Evolutionary conservation across 805 yeast genomes (phyloP), one percentile per base, ranked within the genome.

Genomic region (Candida ortonii): DNA sequence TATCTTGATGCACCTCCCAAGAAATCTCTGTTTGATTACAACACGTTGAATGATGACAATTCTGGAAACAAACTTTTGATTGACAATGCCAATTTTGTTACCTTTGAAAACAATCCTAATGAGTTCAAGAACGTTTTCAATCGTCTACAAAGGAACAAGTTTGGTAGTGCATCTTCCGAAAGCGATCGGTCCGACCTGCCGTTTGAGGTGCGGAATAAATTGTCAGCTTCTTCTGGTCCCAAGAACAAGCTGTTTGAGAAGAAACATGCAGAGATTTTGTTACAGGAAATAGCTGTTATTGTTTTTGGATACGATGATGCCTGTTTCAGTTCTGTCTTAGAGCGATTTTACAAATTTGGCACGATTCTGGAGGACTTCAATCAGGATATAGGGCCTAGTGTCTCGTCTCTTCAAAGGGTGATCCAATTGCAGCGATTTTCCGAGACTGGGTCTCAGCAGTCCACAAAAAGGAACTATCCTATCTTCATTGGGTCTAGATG

Each of bases 251-350:
- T 30, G 10, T 33, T 33, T 7, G 42, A 44, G 52, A 57, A 38
- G 54, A 64, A 10, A 48, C 61, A 39, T 38, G 46, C 25, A 40
- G 55, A 37, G 47, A 17, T 20, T 6, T 32, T 32, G 13, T 30
- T 43, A 3, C 27, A 59, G 21, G 87, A 78, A 36, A 68, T 77
- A 30, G 84, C 95, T 0, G 83, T 90, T 1, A 62, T 89, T 18
- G 86, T 90, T 3, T 87, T 84, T 61, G 97, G 97, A 1, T 90
- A 86, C 56, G 87, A 94, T 1, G 94, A 88, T 50, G 68, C 77
- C 2, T 69, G 80, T 44, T 77, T 94, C 7, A 71, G 70, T 20
- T 70, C 70, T 22, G 75, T 90, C 2, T 69, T 90, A 23, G 73
- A 75, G 33, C 84, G 78, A 57, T 90, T 88, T 51, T 68, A 78